Percentiles rank a stretch among this genome's conserved stretches.
Conservation (phyloP, 2,329 filamentous ascomycete species). For the Diplodia mutila region DNA sequence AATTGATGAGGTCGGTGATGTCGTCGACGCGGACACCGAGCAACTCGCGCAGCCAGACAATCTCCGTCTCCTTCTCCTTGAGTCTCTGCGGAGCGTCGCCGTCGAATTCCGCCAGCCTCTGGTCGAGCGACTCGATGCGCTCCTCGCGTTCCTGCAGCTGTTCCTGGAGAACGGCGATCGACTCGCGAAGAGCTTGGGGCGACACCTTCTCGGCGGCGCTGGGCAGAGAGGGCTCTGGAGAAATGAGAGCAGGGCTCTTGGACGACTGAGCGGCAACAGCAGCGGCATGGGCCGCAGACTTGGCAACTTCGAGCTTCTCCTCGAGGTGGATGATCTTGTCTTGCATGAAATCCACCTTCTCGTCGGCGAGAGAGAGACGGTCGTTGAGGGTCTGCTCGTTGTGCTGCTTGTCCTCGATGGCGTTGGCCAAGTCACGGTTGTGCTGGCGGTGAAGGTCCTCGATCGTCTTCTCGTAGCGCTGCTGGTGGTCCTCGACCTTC, state of each 20-base stretch:
- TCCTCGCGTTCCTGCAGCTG: conserved; percentile 93
- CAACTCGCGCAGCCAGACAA: conserved; percentile 91
- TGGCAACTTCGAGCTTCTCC: conserved; percentile 88
- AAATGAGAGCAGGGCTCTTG: conserved; percentile 49
- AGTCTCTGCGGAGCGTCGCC: conserved; percentile 80
- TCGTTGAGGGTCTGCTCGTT: conserved; percentile 80
- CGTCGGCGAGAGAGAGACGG: conserved; percentile 77
- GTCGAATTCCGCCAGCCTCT: conserved; percentile 68
- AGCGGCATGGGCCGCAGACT: conserved; percentile 82
- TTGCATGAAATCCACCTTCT: conserved; percentile 82
- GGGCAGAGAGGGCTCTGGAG: conserved; percentile 38
- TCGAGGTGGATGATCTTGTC: conserved; percentile 84
- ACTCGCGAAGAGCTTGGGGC: conserved; percentile 90
- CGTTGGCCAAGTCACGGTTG: conserved; percentile 65
- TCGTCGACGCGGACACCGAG: conserved; percentile 89
- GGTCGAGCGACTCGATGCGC: conserved; percentile 84
- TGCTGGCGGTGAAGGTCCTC: conserved; percentile 72
- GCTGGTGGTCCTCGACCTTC: conserved; percentile 34
- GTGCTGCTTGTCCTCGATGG: conserved; percentile 79
- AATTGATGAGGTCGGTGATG: conserved; percentile 85
- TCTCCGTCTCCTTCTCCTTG: conserved; percentile 90
- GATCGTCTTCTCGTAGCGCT: conserved; percentile 70
- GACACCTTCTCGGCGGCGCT: conserved; percentile 81
- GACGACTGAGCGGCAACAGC: conserved; percentile 64
- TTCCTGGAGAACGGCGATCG: conserved; percentile 94